Evolutionary conservation across 2,329 filamentous ascomycete genomes (phyloP), one percentile per base, ranked within the genome.

Genomic region (Pseudogymnoascus sp.): DNA sequence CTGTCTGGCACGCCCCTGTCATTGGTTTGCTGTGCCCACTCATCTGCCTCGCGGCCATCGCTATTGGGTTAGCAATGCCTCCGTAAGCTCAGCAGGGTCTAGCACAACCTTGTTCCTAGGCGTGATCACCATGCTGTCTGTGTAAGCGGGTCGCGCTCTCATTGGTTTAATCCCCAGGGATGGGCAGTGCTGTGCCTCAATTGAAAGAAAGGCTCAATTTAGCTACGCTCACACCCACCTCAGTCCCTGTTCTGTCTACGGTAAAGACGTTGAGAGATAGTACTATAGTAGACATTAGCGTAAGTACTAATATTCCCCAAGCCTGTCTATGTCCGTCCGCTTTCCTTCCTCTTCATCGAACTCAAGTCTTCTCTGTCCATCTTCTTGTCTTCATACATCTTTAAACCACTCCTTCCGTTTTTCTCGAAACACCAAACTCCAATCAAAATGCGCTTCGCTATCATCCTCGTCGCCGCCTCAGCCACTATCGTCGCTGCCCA

Each of bases 261-360:
- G n/a, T 28, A 13, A 26, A 13, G n/a, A 12, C 5, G 19, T 26
- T 45, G 19, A 26, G 39, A 26, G 12, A 15, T 48, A 13, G 26
- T 45, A 41, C 3, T 21, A 15, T 48, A 13, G 26, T 45, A 41
- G 6, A 21, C 21, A 45, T 26, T 26, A 21, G 39, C 23, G 21
- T 48, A 23, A 48, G 41, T 48, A 48, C 41, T 48, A 48, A 48
- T 48, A 48, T 48, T 48, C 41, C 41, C 9, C 41, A 48, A 48
- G 6, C 6, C 41, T 23, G 13, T 48, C 41, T 28, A 8, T 8
- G 3, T 4, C 10, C 18, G 12, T 10, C 23, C 23, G 13, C 13
- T 48, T 48, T 48, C 5, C 23, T 28, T 48, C 10, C 23, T 15
- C 41, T 26, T 23, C 41, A 28, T 48, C 41, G 21, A 48, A 28